These are phyloP conservation scores for Ambrosia artemisiifolia DNA, from an alignment of 129 eudicot genomes.

Conservation along the genomic window DNA sequence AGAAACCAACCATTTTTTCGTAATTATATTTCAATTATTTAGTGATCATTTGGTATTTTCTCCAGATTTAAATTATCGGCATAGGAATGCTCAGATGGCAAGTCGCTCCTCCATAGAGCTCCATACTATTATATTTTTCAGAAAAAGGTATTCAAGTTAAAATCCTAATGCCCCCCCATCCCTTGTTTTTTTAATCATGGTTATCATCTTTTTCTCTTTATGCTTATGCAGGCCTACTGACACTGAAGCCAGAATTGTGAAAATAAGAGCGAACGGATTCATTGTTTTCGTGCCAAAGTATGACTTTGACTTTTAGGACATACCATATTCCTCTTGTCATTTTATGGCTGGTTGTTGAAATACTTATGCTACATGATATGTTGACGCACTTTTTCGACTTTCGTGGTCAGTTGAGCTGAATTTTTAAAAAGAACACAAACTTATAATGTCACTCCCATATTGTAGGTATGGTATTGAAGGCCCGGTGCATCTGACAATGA, in stretches of 20 bases:
- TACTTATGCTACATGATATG: neutral
- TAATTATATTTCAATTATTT: neutral
- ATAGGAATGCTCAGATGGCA: conserved; percentile 98
- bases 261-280: conserved; percentile 89
- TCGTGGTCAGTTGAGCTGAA: neutral
- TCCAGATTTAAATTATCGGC: conserved; percentile 90
- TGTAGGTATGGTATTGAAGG: conserved; percentile 97
- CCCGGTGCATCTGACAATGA: conserved; percentile 67
- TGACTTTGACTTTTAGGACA: conserved; percentile 26
- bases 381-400: conserved; percentile 1
- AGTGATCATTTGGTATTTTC: neutral
- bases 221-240: conserved; percentile 84
- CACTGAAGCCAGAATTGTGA: conserved; percentile 88
- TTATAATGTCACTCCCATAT: neutral
- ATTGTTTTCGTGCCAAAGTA: conserved; percentile 97
- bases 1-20: neutral
- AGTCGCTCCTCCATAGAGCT: conserved; percentile 97
- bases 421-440: neutral
- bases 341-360: neutral
- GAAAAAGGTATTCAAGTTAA: conserved; percentile 51
- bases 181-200: neutral
- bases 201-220: neutral
- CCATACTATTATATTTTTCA: conserved; percentile 84
- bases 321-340: neutral
- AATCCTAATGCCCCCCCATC: neutral